Percentiles rank a stretch among this genome's conserved stretches.
Evolutionary conservation across 1,139 yeast species (phyloP).

Genomic region (Meyerozyma guilliermondii): DNA sequence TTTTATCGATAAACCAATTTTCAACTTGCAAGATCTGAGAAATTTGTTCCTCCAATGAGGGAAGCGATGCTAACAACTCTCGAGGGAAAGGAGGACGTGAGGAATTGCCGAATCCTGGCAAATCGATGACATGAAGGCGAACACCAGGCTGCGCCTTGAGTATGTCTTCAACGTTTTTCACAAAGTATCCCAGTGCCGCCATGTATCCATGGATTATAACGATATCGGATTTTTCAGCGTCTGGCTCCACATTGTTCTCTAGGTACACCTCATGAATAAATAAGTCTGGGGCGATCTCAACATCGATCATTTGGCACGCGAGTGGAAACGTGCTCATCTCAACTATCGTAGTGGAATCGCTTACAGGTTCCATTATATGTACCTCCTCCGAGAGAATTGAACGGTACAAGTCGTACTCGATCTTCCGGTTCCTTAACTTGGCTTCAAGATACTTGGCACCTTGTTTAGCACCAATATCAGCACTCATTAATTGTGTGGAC

Average conservation of each 20-base stretch:
- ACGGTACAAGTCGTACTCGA: slow-evolving; percentile 33
- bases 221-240: slow-evolving; percentile 10
- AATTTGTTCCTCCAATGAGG: slow-evolving; percentile 19
- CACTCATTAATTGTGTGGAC: slow-evolving; percentile 20
- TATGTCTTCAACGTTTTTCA: slow-evolving; percentile 33
- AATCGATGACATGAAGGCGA: slow-evolving; percentile 31
- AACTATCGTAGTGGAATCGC: background rate
- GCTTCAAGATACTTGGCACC: slow-evolving; percentile 15
- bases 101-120: slow-evolving; percentile 45
- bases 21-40: slow-evolving; percentile 32
- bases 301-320: slow-evolving; percentile 26
- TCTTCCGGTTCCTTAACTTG: slow-evolving; percentile 18
- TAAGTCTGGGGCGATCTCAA: slow-evolving; percentile 23
- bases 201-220: slow-evolving; percentile 42
- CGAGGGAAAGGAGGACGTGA: slow-evolving; percentile 36
- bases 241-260: slow-evolving; percentile 18
- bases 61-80: slow-evolving; percentile 21
- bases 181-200: slow-evolving; percentile 44
- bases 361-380: slow-evolving; percentile 8
- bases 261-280: slow-evolving; percentile 36
- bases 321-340: background rate
- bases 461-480: slow-evolving; percentile 11
- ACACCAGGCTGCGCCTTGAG: slow-evolving; percentile 28
- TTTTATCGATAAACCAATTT: slow-evolving; percentile 39
- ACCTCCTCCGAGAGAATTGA: slow-evolving; percentile 32